Percentiles rank a stretch among this genome's conserved stretches.
phyloP scores from a whole-genome alignment of 352 stramenopile genomes.

The Globisporangium cylindrosporum region DNA sequence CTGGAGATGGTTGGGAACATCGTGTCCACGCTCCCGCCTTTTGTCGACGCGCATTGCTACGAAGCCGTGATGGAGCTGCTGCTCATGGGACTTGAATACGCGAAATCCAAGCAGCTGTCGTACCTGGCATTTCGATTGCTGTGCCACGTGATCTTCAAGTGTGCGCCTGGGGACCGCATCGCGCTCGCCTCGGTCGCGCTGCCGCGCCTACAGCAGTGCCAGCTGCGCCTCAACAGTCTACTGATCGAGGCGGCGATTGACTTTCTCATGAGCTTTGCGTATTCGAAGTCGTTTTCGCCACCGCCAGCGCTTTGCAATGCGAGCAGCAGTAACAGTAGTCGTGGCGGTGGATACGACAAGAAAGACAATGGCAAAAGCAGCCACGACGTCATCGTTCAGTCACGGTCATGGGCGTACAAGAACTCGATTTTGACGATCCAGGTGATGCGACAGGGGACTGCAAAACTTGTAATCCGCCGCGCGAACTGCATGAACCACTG shows the following conservation, averaged over 20 bases:
- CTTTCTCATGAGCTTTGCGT: constrained; percentile 75
- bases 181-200: constrained; percentile 45
- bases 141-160: constrained; percentile 57
- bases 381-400: constrained; percentile 11
- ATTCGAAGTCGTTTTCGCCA: constrained; percentile 42
- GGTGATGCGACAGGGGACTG: constrained; percentile 21
- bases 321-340: neutral
- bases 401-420: constrained; percentile 50
- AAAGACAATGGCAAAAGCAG: constrained; percentile 6
- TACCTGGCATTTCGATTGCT: constrained; percentile 71
- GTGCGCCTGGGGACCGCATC: constrained; percentile 34
- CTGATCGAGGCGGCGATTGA: constrained; percentile 70
- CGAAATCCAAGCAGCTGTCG: constrained; percentile 49
- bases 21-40: constrained; percentile 20
- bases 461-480: constrained; percentile 47
- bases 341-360: neutral
- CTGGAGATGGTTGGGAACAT: constrained; percentile 70
- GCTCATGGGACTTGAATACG: constrained; percentile 55
- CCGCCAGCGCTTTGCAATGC: constrained; percentile 34
- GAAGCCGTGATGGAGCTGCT: constrained; percentile 42
- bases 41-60: constrained; percentile 15
- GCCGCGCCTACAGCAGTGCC: constrained; percentile 48
- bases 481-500: constrained; percentile 54
- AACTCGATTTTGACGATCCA: constrained; percentile 55
- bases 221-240: constrained; percentile 34